Base-by-base conservation (phyloP, 768 basidiomycete species). In the Tylopilus sp. region DNA sequence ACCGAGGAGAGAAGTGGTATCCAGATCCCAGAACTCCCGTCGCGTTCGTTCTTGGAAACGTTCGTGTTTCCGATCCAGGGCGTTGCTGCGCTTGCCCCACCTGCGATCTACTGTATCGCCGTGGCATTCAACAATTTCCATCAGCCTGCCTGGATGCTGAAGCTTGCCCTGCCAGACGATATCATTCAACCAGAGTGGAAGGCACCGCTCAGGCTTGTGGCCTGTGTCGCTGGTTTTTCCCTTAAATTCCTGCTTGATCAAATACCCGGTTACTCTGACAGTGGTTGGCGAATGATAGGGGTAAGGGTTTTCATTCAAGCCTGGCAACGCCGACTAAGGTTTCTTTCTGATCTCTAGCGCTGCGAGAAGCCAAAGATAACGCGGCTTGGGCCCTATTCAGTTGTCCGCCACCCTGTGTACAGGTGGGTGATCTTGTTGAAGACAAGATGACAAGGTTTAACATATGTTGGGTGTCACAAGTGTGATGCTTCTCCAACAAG, bases 361-460 rank as follows among this genome's bases (percentile, higher is more conserved):
- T 48, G 66, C 34, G 71, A 68, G 53, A 74, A 72, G 46, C 57
- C 64, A 1, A 64, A 54, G 29, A 8, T 71, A 52, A 60, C 64
- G 5, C 57, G 63, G 31, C 62, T 56, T 8, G 73, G 73, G 2
- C 73, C 72, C 6, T 74, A 75, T 50, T 53, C 66, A 9, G 43
- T 71, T 26, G 66, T 74, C 30, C 73, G 74, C 33, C 74, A 74
- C 46, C 73, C 73, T 3, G 48, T 52, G 13, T 74, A 74, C 51
- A 63, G 59, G 71, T 72, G 50, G 49, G 68, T 59, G 34, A 26
- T 47, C 4, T 24, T 26, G 7, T 42, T 8, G 29, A 50, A 8
- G 14, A 37, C 11, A 5, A n/a, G n/a, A n/a, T 0, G 16, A 16
- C 44, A 21, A 25, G 29, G 10, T 11, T 31, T 58, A 37, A 66